These are phyloP conservation scores for Phyllosticta ampelicida DNA, from an alignment of 2,329 filamentous ascomycete species.

Conservation along the genomic window DNA sequence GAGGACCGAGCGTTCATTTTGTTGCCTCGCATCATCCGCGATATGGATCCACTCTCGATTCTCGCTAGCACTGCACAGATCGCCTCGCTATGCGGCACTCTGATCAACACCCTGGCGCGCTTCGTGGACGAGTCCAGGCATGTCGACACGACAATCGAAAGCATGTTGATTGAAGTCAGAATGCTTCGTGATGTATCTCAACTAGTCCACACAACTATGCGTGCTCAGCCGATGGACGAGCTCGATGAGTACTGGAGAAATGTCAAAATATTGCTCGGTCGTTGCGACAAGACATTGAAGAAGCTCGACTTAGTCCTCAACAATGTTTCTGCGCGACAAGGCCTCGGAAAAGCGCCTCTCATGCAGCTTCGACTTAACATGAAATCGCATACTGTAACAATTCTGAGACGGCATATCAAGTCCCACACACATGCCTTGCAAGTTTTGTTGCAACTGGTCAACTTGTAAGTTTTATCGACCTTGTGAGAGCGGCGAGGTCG, in stretches of 20 bases:
- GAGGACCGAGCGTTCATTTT: neutral
- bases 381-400: constrained; percentile 6
- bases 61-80: constrained; percentile 8
- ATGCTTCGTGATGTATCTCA: neutral
- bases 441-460: constrained; percentile 2
- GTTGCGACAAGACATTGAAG: constrained; percentile 1
- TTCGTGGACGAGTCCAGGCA: constrained; percentile 5
- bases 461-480: neutral
- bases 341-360: neutral
- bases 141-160: constrained; percentile 4
- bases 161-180: constrained; percentile 3
- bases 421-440: constrained; percentile 8
- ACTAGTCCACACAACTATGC: neutral
- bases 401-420: constrained; percentile 6
- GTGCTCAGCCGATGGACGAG: neutral
- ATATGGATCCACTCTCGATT: constrained; percentile 10
- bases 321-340: neutral
- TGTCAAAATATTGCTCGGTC: neutral
- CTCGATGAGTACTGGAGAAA: constrained; percentile 5
- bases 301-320: neutral
- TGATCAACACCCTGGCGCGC: constrained; percentile 1
- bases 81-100: constrained; percentile 6
- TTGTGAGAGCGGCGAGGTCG: neutral
- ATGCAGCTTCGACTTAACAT: constrained; percentile 6
- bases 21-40: neutral